These are phyloP conservation scores for Falciphora oryzae DNA, from an alignment of 2,329 filamentous ascomycete species.

Conservation along the genomic window DNA sequence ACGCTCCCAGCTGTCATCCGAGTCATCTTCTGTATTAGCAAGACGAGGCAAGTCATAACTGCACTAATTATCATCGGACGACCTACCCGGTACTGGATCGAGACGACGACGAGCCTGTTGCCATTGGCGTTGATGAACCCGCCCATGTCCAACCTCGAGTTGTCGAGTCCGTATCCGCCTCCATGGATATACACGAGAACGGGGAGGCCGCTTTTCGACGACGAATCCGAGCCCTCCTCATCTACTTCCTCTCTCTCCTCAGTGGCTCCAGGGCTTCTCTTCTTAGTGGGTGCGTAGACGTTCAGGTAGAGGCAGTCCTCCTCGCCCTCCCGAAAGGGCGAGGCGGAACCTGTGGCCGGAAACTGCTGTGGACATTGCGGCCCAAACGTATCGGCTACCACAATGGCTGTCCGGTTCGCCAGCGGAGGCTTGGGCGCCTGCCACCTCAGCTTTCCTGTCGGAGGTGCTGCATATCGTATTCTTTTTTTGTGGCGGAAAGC, in stretches of 20 bases:
- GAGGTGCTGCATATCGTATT: conserved; percentile 16
- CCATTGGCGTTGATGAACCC: conserved; percentile 19
- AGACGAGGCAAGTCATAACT: not conserved
- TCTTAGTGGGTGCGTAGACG: conserved; percentile 32
- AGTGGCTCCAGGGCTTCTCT: conserved; percentile 10
- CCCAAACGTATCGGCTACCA: conserved; percentile 7
- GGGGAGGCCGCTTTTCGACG: conserved; percentile 26
- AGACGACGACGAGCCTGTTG: conserved; percentile 21
- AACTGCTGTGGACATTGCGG: conserved; percentile 5
- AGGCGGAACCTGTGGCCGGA: not conserved
- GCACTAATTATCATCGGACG: not conserved
- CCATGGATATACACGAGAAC: conserved; percentile 47
- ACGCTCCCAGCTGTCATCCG: conserved; percentile 14
- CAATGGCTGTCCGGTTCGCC: conserved; percentile 1
- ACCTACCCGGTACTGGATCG: conserved; percentile 23
- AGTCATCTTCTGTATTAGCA: not conserved
- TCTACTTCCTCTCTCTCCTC: conserved; percentile 34
- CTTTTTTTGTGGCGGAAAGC: conserved; percentile 3
- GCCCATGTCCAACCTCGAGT: conserved; percentile 17
- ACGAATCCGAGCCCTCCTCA: not conserved
- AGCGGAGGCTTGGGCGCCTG: conserved; percentile 13
- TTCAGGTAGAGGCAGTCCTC: conserved; percentile 40
- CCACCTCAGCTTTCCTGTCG: conserved; percentile 13
- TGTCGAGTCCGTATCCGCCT: conserved; percentile 23
- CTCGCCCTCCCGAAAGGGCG: conserved; percentile 13